Evolutionary conservation across 2,329 filamentous ascomycete species (phyloP).

Genomic region (Parafenestella ontariensis): DNA sequence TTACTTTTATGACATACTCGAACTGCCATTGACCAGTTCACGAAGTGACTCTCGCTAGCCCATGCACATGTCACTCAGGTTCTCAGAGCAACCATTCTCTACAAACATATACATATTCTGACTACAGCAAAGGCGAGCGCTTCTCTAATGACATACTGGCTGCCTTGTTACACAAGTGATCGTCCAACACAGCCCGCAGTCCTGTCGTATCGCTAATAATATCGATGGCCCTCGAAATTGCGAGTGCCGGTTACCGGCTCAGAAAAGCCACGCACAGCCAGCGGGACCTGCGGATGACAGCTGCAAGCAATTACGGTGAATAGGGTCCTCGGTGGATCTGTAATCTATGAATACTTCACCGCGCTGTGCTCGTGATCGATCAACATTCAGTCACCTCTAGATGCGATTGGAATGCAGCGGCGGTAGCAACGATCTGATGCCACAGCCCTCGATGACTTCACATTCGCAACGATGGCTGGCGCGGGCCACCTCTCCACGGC

Average conservation of each 20-base stretch:
- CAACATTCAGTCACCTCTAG: neutral
- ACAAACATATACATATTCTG: no score
- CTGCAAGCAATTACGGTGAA: slow-evolving; percentile 26
- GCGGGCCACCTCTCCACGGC: neutral
- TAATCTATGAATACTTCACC: neutral
- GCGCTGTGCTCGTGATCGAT: neutral
- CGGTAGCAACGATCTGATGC: neutral
- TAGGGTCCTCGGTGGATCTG: slow-evolving; percentile 4
- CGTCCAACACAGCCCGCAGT: slow-evolving; percentile 3
- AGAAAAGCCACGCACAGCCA: slow-evolving; percentile 20
- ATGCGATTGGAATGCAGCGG: slow-evolving; percentile 14
- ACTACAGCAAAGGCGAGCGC: no score
- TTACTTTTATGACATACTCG: no score
- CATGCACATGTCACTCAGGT: no score
- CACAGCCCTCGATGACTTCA: slow-evolving; percentile 2
- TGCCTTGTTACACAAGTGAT: neutral
- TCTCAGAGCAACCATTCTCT: no score
- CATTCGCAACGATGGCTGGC: neutral
- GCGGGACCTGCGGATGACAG: slow-evolving; percentile 14
- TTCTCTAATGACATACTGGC: neutral
- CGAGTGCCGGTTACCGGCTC: slow-evolving; percentile 24
- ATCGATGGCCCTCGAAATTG: slow-evolving; percentile 34
- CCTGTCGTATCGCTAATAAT: slow-evolving; percentile 18
- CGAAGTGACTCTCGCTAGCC: no score
- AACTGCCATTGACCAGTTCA: no score